These are phyloP conservation scores for Fusarium odoratissimum DNA, from an alignment of 2,329 filamentous ascomycete genomes.

Conservation along the genomic window DNA sequence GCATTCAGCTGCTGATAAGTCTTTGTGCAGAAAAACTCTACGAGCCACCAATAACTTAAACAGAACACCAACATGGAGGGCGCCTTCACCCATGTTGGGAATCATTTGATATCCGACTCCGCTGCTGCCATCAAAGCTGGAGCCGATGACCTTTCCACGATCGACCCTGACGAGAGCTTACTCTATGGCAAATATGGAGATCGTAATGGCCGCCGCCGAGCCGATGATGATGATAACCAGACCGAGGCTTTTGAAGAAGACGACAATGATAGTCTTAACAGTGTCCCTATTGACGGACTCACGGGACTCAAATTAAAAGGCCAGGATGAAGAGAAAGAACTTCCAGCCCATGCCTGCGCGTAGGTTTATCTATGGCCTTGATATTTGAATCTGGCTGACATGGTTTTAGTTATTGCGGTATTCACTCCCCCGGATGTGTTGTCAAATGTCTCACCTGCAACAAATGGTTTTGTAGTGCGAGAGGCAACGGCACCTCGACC, in stretches of 20 bases:
- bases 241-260: slow-evolving; percentile 87
- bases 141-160: slow-evolving; percentile 77
- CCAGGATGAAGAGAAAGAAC: slow-evolving; percentile 84
- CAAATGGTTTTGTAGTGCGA: slow-evolving; percentile 99
- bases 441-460: slow-evolving; percentile 96
- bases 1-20: slow-evolving; percentile 32
- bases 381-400: slow-evolving; percentile 39
- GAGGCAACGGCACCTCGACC: slow-evolving; percentile 94
- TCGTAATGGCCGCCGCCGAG: slow-evolving; percentile 72
- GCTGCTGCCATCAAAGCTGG: slow-evolving; percentile 89
- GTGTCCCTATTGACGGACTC: slow-evolving; percentile 81
- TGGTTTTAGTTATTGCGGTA: slow-evolving; percentile 84
- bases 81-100: slow-evolving; percentile 88
- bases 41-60: slow-evolving; percentile 37
- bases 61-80: slow-evolving; percentile 74
- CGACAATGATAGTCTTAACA: slow-evolving; percentile 80
- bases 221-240: slow-evolving; percentile 91
- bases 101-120: slow-evolving; percentile 86
- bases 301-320: slow-evolving; percentile 70
- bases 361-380: slow-evolving; percentile 63
- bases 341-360: slow-evolving; percentile 96
- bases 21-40: slow-evolving; percentile 45
- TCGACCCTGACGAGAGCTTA: slow-evolving; percentile 83
- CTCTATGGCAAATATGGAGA: slow-evolving; percentile 77
- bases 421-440: slow-evolving; percentile 93